These are phyloP conservation scores for Globisporangium iwayamae DNA, from an alignment of 352 stramenopile species.

Conservation along the genomic window DNA sequence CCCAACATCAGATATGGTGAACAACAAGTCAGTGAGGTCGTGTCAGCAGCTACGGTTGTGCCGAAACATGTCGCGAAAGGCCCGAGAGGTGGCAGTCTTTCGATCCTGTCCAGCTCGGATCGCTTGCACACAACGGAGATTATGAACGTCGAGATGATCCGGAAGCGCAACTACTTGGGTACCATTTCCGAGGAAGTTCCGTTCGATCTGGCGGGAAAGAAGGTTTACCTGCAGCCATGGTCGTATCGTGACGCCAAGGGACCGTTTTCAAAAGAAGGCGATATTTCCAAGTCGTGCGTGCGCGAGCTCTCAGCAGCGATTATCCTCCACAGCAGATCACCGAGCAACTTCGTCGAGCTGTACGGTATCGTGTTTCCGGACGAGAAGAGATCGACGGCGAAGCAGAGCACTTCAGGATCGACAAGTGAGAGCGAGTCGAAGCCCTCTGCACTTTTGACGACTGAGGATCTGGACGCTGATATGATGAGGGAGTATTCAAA, in stretches of 20 bases:
- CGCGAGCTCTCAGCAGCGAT: constrained; percentile 53
- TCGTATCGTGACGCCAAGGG: constrained; percentile 63
- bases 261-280: constrained; percentile 42
- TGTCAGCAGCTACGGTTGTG: constrained; percentile 29
- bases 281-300: constrained; percentile 48
- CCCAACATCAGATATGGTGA: neutral
- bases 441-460: neutral
- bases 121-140: constrained; percentile 42
- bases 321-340: constrained; percentile 34
- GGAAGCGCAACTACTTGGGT: constrained; percentile 64
- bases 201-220: constrained; percentile 44
- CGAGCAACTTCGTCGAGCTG: constrained; percentile 55
- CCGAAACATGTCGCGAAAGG: constrained; percentile 24
- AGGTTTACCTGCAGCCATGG: constrained; percentile 77
- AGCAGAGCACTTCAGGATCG: constrained; percentile 14
- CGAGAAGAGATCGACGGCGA: constrained; percentile 23
- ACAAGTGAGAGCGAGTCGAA: constrained; percentile 1
- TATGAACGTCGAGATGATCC: constrained; percentile 52
- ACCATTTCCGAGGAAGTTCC: constrained; percentile 29
- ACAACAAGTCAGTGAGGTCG: neutral
- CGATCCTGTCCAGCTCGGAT: constrained; percentile 19
- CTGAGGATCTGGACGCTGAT: constrained; percentile 22
- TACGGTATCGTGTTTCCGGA: constrained; percentile 72
- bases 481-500: constrained; percentile 31
- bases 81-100: constrained; percentile 16